Conservation (phyloP, 2,329 filamentous ascomycete species). For the Epichloe sp. region DNA sequence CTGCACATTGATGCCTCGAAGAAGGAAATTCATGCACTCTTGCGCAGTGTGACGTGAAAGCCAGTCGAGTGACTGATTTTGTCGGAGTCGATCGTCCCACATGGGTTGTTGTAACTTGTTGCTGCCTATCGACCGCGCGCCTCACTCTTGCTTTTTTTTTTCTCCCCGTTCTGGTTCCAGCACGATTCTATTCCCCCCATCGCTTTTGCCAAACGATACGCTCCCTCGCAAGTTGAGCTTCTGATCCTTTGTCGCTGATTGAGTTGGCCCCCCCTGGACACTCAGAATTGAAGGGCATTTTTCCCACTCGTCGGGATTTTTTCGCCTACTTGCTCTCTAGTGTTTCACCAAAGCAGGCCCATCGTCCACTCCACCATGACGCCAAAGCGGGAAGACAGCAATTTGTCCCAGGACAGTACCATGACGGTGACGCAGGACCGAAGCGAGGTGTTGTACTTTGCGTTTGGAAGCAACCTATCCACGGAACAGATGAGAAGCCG, state of each 20-base stretch:
- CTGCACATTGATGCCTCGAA: background rate
- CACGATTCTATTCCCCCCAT: background rate
- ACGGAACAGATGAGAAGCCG: constrained; percentile 49
- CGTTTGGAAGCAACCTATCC: constrained; percentile 59
- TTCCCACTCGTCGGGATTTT: background rate
- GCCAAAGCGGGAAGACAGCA: constrained; percentile 19
- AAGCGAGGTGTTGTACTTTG: constrained; percentile 45
- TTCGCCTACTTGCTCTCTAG: too few relatives aligned
- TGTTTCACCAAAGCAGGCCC: too few relatives aligned
- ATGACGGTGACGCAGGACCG: constrained; percentile 22
- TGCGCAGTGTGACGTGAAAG: background rate
- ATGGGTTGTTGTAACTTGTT: background rate
- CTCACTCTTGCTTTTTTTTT: background rate
- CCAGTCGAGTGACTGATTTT: background rate
- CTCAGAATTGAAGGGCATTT: background rate
- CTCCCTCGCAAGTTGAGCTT: background rate
- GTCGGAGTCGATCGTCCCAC: background rate
- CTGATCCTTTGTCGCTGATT: background rate
- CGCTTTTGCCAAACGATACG: background rate
- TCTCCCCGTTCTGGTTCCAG: background rate
- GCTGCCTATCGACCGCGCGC: background rate
- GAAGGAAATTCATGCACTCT: background rate
- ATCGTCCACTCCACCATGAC: background rate
- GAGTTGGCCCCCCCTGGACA: background rate
- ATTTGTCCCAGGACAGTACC: constrained; percentile 22